These are phyloP conservation scores for Fusarium armeniacum DNA, from an alignment of 2,329 filamentous ascomycete genomes.

Conservation along the genomic window DNA sequence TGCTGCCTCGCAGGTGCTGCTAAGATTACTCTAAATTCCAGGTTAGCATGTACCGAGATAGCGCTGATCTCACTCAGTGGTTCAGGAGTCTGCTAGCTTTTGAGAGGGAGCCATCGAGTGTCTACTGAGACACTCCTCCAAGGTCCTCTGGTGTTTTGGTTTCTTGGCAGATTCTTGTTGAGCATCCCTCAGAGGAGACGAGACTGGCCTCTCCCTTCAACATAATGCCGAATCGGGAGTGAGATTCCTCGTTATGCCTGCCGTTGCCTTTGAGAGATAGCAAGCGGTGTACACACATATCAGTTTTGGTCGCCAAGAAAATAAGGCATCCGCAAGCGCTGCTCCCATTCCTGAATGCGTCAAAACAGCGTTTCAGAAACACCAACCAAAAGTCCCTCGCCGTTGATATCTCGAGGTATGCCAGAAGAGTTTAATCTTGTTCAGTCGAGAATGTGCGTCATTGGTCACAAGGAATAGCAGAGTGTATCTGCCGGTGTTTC, in stretches of 20 bases:
- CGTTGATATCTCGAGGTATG: slow-evolving; percentile 9
- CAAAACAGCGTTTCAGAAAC: slow-evolving; percentile 17
- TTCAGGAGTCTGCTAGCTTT: not conserved
- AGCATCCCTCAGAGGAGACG: slow-evolving; percentile 34
- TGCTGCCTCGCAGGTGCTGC: not conserved
- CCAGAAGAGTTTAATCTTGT: slow-evolving; percentile 15
- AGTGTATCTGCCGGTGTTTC: slow-evolving; percentile 9
- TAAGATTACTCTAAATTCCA: slow-evolving; percentile 48
- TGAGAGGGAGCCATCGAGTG: slow-evolving; percentile 9
- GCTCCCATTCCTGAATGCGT: slow-evolving; percentile 33
- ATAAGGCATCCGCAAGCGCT: slow-evolving; percentile 27
- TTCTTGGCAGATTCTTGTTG: slow-evolving; percentile 12
- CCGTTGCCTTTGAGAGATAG: not conserved
- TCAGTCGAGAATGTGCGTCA: slow-evolving; percentile 20
- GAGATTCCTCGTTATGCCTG: not conserved
- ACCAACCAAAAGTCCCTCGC: slow-evolving; percentile 9
- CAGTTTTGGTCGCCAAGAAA: slow-evolving; percentile 15
- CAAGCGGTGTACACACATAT: slow-evolving; percentile 6
- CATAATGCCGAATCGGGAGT: not conserved
- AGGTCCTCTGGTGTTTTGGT: not conserved
- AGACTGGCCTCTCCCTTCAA: not conserved
- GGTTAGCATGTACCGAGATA: slow-evolving; percentile 2
- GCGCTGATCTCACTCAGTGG: slow-evolving; percentile 2
- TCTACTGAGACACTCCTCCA: slow-evolving; percentile 33
- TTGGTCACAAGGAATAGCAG: slow-evolving; percentile 29